These are phyloP conservation scores for Umbellularia californica DNA, from an alignment of 164 flowering plant species.

Conservation along the genomic window DNA sequence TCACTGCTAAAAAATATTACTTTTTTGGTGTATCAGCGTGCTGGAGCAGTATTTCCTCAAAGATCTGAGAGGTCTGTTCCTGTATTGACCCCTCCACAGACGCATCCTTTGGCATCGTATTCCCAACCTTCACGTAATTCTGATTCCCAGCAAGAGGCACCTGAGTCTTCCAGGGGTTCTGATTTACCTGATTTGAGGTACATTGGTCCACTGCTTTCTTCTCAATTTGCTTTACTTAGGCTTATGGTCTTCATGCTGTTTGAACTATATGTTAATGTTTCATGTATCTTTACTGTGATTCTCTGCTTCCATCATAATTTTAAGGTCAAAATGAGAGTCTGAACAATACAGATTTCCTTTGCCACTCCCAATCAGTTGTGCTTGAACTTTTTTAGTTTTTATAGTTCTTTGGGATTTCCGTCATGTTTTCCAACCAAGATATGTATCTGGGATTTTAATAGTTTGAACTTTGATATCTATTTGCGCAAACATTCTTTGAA, in stretches of 20 bases:
- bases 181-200: conserved; percentile 91
- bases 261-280: background rate
- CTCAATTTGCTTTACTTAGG: background rate
- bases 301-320: background rate
- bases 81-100: conserved; percentile 82
- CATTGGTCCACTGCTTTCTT: background rate
- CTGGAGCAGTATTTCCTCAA: conserved; percentile 96
- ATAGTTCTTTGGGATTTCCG: background rate
- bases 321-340: background rate
- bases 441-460: background rate
- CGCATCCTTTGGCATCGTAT: conserved; percentile 71
- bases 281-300: background rate
- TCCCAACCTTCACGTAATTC: conserved; percentile 56
- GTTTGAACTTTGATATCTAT: background rate
- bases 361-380: background rate
- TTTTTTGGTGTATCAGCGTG: conserved; percentile 50
- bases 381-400: background rate
- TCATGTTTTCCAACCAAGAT: background rate
- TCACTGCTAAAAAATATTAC: background rate
- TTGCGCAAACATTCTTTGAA: background rate
- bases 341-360: background rate
- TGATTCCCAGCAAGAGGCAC: conserved; percentile 41
- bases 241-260: background rate
- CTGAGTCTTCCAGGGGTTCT: conserved; percentile 70
- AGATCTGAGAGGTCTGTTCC: conserved; percentile 78